A percentile compares a stretch with the other conserved stretches of the same genome.
These are phyloP conservation scores for Moringa oleifera DNA, from an alignment of 345 rosid genomes.

Conservation along the genomic window DNA sequence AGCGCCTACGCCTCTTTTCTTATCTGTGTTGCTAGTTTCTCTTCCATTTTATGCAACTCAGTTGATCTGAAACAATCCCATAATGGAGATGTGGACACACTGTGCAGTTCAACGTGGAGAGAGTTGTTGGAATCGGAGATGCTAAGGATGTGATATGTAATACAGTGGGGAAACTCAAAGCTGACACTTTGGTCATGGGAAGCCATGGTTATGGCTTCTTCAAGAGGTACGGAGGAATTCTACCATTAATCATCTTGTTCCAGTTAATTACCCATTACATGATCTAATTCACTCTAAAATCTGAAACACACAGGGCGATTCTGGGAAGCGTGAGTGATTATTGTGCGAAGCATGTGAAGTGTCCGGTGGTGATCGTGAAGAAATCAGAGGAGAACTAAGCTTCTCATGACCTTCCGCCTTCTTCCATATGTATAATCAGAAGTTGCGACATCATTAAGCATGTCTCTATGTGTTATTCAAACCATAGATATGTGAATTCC, in stretches of 20 bases:
- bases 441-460: not conserved
- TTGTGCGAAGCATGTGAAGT: conserved; percentile 72
- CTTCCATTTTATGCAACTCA: not conserved
- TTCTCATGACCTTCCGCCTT: not conserved
- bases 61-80: too few relatives aligned
- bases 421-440: not conserved
- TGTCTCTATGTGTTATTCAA: not conserved
- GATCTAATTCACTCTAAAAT: not conserved
- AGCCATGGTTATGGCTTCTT: conserved; percentile 95
- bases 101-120: conserved; percentile 49
- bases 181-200: conserved; percentile 86
- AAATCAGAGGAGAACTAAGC: conserved; percentile 19
- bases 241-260: too few relatives aligned
- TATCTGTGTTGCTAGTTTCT: not conserved
- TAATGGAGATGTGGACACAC: not conserved
- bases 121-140: conserved; percentile 68
- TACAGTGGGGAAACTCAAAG: conserved; percentile 56
- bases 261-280: too few relatives aligned
- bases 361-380: conserved; percentile 87
- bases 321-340: conserved; percentile 86
- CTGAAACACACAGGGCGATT: conserved; percentile 43
- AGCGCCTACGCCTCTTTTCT: not conserved
- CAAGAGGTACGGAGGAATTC: conserved; percentile 51
- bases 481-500: too few relatives aligned
- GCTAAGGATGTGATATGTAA: conserved; percentile 78